These are phyloP conservation scores for Amauroascus niger DNA, from an alignment of 2,329 filamentous ascomycete genomes.

Conservation along the genomic window DNA sequence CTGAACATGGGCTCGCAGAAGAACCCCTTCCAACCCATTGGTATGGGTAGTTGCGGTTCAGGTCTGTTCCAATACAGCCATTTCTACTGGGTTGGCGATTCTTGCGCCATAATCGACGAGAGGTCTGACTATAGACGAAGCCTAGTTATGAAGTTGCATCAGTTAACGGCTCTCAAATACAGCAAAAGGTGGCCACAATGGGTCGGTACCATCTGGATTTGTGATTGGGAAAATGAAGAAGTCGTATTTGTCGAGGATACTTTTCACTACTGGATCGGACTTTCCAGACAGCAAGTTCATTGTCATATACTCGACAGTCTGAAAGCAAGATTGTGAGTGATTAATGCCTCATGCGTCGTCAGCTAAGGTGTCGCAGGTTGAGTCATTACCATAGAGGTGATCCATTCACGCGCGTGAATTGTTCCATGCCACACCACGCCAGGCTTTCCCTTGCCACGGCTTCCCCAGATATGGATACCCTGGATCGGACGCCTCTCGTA, in stretches of 20 bases:
- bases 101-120: slow-evolving; percentile 54
- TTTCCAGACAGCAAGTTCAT: slow-evolving; percentile 41
- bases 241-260: slow-evolving; percentile 53
- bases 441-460: slow-evolving; percentile 36
- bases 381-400: slow-evolving; percentile 42
- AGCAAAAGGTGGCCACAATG: no score
- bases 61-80: slow-evolving; percentile 43
- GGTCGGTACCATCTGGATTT: slow-evolving; percentile 47
- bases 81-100: slow-evolving; percentile 41
- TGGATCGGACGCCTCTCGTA: slow-evolving; percentile 38
- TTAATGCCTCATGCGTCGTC: not conserved
- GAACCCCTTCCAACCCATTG: slow-evolving; percentile 43
- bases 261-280: slow-evolving; percentile 28
- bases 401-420: slow-evolving; percentile 54
- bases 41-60: slow-evolving; percentile 51
- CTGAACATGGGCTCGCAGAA: slow-evolving; percentile 43
- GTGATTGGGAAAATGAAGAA: slow-evolving; percentile 56
- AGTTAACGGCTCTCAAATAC: not conserved
- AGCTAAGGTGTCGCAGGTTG: not conserved
- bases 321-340: not conserved
- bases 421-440: slow-evolving; percentile 50
- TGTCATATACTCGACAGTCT: slow-evolving; percentile 43
- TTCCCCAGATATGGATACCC: slow-evolving; percentile 46
- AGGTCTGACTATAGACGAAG: slow-evolving; percentile 50
- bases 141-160: slow-evolving; percentile 33